Conservation (phyloP, 2,329 filamentous ascomycete genomes). For the Aspergillus terreus region DNA sequence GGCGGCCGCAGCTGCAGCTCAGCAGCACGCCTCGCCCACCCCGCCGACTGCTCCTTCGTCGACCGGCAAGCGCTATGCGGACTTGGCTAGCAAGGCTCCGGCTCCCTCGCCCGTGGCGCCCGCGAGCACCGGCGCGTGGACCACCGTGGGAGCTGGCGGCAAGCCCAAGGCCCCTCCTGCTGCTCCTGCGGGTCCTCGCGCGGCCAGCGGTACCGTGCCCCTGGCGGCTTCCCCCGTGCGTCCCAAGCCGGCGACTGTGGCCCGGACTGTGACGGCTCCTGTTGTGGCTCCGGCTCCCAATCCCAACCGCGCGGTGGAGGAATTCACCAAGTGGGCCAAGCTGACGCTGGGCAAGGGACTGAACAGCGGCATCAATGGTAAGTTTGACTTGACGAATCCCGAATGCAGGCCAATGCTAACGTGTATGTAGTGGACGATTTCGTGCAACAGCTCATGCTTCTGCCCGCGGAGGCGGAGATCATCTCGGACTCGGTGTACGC, state of each 20-base stretch:
- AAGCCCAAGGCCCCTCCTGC: slow-evolving; percentile 73
- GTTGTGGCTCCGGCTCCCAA: slow-evolving; percentile 39
- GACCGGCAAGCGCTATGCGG: slow-evolving; percentile 83
- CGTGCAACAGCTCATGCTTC: slow-evolving; percentile 67
- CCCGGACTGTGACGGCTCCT: slow-evolving; percentile 44
- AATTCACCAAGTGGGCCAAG: slow-evolving; percentile 91
- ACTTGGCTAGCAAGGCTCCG: slow-evolving; percentile 79
- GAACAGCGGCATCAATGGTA: slow-evolving; percentile 65
- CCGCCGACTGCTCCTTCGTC: slow-evolving; percentile 38
- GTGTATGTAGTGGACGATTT: slow-evolving; percentile 67
- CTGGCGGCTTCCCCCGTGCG: slow-evolving; percentile 39
- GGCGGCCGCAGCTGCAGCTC: slow-evolving; percentile 37
- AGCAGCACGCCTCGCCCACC: slow-evolving; percentile 46
- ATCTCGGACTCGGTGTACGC: slow-evolving; percentile 89
- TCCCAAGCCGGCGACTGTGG: slow-evolving; percentile 53
- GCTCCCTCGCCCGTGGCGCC: slow-evolving; percentile 40
- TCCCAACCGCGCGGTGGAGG: slow-evolving; percentile 69
- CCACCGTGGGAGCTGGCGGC: slow-evolving; percentile 88
- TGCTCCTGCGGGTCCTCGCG: slow-evolving; percentile 43
- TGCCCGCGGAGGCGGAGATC: slow-evolving; percentile 73
- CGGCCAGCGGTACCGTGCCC: slow-evolving; percentile 43
- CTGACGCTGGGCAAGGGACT: slow-evolving; percentile 72
- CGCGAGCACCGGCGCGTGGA: slow-evolving; percentile 65
- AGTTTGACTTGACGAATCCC: slow-evolving; percentile 21
- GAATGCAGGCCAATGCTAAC: slow-evolving; percentile 31